Percentiles rank a stretch among this genome's conserved stretches.
Conservation (phyloP, 1,139 yeast genomes). For the Candida glucosophila region DNA sequence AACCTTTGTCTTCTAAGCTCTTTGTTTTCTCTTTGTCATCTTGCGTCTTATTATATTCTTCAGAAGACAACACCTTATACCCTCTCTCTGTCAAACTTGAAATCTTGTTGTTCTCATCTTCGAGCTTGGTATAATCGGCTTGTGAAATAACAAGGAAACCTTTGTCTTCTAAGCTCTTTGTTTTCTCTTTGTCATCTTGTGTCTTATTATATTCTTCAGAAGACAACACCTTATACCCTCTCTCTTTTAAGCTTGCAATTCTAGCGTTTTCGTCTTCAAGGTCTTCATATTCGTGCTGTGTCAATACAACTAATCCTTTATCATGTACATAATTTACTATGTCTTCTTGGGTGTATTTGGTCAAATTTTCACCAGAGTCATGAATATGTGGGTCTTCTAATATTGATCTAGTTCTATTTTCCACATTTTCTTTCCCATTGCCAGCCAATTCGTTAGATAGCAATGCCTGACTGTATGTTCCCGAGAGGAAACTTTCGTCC, state of each 20-base stretch:
- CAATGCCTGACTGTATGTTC: too few species aligned
- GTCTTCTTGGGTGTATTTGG: too few species aligned
- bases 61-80: background rate
- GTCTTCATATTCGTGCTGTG: background rate
- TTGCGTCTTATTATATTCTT: constrained; percentile 12
- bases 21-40: background rate
- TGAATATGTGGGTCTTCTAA: too few species aligned
- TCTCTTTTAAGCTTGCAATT: too few species aligned
- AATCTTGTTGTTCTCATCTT: constrained; percentile 12
- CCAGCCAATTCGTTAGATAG: too few species aligned
- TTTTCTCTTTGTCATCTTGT: constrained; percentile 1
- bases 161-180: background rate
- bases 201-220: constrained; percentile 13
- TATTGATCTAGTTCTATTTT: background rate
- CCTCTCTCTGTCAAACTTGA: constrained; percentile 1
- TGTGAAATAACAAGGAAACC: constrained; percentile 1
- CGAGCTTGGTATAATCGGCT: background rate
- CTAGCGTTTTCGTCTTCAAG: background rate
- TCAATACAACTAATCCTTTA: constrained; percentile 25
- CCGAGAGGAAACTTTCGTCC: too few species aligned
- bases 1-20: too few species aligned
- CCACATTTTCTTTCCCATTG: background rate
- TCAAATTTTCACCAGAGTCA: too few species aligned
- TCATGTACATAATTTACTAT: constrained; percentile 15
- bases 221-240: background rate